Base-by-base conservation (phyloP, 2,329 filamentous ascomycete species). In the Dothideomycetes sp. region DNA sequence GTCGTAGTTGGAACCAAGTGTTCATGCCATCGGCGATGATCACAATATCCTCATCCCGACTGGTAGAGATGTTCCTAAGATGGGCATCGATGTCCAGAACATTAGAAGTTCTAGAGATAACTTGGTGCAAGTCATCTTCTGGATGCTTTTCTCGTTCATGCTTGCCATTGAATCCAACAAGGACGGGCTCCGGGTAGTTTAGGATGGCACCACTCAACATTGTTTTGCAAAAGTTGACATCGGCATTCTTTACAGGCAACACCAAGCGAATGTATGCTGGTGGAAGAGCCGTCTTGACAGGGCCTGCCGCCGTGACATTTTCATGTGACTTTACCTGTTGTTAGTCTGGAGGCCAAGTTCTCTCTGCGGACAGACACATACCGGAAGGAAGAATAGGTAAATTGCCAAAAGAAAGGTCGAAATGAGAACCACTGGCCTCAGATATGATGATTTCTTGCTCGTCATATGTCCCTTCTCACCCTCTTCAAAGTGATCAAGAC, bases 21-120 rank as follows among this genome's bases (percentile, higher is more conserved):
- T 82, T 76, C 52, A 74, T 69, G 2, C 73, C 76, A 54, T 83
- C 78, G 5, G 78, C 68, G 40, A 82, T 67, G 40, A 83, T 58
- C 8, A 81, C 69, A 11, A 84, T 59, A 53, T 84, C 80, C 3
- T 55, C 53, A 23, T 57, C 51, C 4, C 19, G 18, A 9, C 28
- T 33, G 19, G 37, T 19, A 7, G 37, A 40, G 20, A 33, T 40
- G 18, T 40, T 40, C 29, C 37, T 33, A 4, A 40, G 37, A 13
- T 40, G 29, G 28, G 32, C 33, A 22, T 40, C 37, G 15, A 40
- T 40, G 20, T 29, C 29, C 25, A 40, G 37, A 16, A 40, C 29
- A 33, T 22, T 40, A 9, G 29, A 32, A 28, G 32, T 40, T 13
- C 29, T 28, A 9, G 37, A 40, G 22, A 40, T 33, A 17, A 20